Conservation (phyloP, 805 yeast genomes). For the Wickerhamiella occidentalis region DNA sequence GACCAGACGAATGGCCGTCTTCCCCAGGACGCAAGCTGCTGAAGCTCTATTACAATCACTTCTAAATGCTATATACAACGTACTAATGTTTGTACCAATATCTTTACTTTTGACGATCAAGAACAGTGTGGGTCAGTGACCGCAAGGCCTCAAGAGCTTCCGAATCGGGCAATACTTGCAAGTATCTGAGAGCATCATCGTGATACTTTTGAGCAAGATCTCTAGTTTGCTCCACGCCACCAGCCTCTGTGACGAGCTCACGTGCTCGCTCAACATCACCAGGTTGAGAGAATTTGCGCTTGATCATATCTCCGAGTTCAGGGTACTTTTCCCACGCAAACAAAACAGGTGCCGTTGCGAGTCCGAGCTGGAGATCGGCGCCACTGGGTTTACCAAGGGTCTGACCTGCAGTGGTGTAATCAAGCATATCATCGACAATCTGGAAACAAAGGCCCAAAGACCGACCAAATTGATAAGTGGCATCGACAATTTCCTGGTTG, state of each 20-base stretch:
- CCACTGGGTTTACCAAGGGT: slow-evolving; percentile 91
- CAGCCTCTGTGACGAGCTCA: slow-evolving; percentile 51
- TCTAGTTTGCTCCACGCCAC: slow-evolving; percentile 68
- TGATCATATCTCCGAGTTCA: slow-evolving; percentile 69
- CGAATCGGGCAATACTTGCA: slow-evolving; percentile 64
- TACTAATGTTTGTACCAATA: neutral
- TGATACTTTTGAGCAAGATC: slow-evolving; percentile 70
- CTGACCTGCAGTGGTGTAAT: slow-evolving; percentile 77
- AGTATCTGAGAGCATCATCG: slow-evolving; percentile 55
- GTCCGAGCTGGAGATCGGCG: slow-evolving; percentile 84
- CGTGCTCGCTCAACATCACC: slow-evolving; percentile 84
- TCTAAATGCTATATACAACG: neutral
- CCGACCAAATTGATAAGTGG: slow-evolving; percentile 82
- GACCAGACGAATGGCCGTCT: too few relatives aligned
- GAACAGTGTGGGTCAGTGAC: slow-evolving; percentile 66
- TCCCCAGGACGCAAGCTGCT: too few relatives aligned
- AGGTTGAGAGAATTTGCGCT: slow-evolving; percentile 62
- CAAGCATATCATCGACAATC: slow-evolving; percentile 90
- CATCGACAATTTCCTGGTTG: slow-evolving; percentile 58
- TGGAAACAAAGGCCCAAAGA: slow-evolving; percentile 93
- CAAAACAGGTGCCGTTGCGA: slow-evolving; percentile 93
- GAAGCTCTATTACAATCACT: neutral
- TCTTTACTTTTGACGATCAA: slow-evolving; percentile 42
- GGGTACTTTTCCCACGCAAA: slow-evolving; percentile 90
- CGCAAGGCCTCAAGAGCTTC: slow-evolving; percentile 83